Evolutionary conservation across 345 rosid species (phyloP).

Genomic region (Punica granatum): DNA sequence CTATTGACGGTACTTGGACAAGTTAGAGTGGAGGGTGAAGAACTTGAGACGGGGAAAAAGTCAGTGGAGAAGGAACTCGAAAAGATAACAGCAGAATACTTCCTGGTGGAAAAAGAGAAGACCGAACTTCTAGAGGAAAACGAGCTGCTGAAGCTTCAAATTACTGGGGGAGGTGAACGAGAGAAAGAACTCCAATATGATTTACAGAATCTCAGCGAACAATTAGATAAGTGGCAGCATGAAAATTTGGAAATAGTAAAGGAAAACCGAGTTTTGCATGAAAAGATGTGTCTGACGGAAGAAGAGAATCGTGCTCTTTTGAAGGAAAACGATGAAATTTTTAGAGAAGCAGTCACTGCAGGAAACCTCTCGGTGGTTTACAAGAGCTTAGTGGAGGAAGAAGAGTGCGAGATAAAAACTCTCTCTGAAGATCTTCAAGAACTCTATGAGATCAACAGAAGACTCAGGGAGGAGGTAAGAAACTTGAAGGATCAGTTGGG

Average conservation of each 20-base stretch:
- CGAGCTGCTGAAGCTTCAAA: constrained; percentile 43
- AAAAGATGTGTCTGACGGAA: constrained; percentile 40
- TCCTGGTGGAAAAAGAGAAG: constrained; percentile 38
- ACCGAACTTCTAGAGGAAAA: constrained; percentile 54
- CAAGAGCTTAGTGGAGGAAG: constrained; percentile 46
- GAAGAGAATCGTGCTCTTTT: constrained; percentile 38
- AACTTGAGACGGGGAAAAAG: constrained; percentile 41
- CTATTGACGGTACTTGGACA: constrained; percentile 50
- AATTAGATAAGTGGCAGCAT: constrained; percentile 40
- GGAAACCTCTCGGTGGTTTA: constrained; percentile 42
- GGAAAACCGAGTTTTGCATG: constrained; percentile 35
- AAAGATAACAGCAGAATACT: constrained; percentile 21
- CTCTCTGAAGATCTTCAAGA: constrained; percentile 32
- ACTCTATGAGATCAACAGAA: constrained; percentile 27
- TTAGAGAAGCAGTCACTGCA: constrained; percentile 46
- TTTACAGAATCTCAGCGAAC: constrained; percentile 27
- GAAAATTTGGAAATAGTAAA: constrained; percentile 37
- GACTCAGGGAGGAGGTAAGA: constrained; percentile 43
- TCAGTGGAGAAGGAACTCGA: constrained; percentile 34
- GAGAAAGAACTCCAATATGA: constrained; percentile 34
- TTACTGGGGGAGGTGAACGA: constrained; percentile 31
- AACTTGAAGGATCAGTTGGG: constrained; percentile 38
- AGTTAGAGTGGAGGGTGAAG: constrained; percentile 38
- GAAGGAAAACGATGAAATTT: constrained; percentile 43
- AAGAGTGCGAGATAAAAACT: constrained; percentile 39